These are phyloP conservation scores for Aspergillus ruber DNA, from an alignment of 2,329 filamentous ascomycete genomes.

Conservation along the genomic window DNA sequence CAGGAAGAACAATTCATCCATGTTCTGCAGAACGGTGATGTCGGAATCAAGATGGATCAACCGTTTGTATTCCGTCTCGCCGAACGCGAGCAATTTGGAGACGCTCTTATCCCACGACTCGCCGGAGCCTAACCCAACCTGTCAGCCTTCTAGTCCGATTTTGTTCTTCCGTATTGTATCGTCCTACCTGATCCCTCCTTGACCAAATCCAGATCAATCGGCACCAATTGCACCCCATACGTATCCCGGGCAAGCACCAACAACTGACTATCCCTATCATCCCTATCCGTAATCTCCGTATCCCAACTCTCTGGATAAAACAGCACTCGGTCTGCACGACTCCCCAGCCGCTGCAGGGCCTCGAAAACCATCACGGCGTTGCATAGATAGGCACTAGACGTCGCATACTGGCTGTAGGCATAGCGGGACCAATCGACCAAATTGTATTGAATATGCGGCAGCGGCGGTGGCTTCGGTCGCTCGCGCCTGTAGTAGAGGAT, in stretches of 20 bases:
- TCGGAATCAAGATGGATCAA: conserved; percentile 59
- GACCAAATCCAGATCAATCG: conserved; percentile 36
- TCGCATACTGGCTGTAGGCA: conserved; percentile 41
- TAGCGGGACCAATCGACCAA: conserved; percentile 36
- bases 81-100: conserved; percentile 64
- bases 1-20: conserved; percentile 67
- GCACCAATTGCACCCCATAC: conserved; percentile 47
- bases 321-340: conserved; percentile 34
- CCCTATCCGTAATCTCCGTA: conserved; percentile 20
- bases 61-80: conserved; percentile 57
- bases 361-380: conserved; percentile 40
- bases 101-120: conserved; percentile 58
- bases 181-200: conserved; percentile 21
- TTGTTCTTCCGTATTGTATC: not conserved
- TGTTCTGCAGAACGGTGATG: conserved; percentile 53
- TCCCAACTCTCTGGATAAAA: conserved; percentile 40
- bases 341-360: conserved; percentile 32
- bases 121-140: conserved; percentile 14
- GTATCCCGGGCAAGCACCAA: conserved; percentile 43
- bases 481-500: conserved; percentile 20
- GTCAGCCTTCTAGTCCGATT: not conserved
- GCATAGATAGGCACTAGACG: conserved; percentile 36
- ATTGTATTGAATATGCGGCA: conserved; percentile 25
- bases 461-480: conserved; percentile 10
- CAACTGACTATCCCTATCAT: conserved; percentile 38